Evolutionary conservation across 2,329 filamentous ascomycete species (phyloP).

Genomic region (Cladosporium sp.): DNA sequence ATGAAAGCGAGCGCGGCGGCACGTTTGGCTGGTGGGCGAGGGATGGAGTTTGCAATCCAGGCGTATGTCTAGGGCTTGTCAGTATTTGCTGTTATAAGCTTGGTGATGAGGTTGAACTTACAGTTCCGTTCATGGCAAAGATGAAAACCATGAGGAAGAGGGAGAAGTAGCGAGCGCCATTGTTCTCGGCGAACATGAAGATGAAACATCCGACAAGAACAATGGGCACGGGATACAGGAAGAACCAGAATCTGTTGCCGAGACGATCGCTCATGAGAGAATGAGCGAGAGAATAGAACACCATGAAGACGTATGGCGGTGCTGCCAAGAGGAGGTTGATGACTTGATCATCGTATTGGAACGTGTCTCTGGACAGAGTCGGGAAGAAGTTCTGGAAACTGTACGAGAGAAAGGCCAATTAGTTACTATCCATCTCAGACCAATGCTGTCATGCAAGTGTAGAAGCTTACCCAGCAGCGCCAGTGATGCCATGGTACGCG

Average conservation of each 20-base stretch:
- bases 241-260: slow-evolving; percentile 50
- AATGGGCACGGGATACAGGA: slow-evolving; percentile 49
- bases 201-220: slow-evolving; percentile 49
- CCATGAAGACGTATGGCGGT: slow-evolving; percentile 36
- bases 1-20: slow-evolving; percentile 43
- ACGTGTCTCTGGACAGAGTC: slow-evolving; percentile 49
- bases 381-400: slow-evolving; percentile 34
- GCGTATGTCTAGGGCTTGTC: slow-evolving; percentile 18
- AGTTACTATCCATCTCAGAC: not conserved
- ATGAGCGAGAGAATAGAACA: slow-evolving; percentile 41
- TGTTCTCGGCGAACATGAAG: slow-evolving; percentile 50
- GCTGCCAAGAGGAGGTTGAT: slow-evolving; percentile 43
- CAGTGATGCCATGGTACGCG: slow-evolving; percentile 45
- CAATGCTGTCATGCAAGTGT: not conserved
- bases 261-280: slow-evolving; percentile 42
- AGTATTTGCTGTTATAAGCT: not conserved
- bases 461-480: slow-evolving; percentile 42
- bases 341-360: slow-evolving; percentile 65
- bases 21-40: slow-evolving; percentile 38
- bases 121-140: slow-evolving; percentile 51
- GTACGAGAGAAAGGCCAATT: too few species aligned
- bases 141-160: slow-evolving; percentile 55
- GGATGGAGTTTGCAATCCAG: slow-evolving; percentile 42
- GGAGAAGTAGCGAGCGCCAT: slow-evolving; percentile 52
- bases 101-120: not conserved